Evolutionary conservation across 352 stramenopile genomes (phyloP).

Genomic region (Phytophthora lateralis): DNA sequence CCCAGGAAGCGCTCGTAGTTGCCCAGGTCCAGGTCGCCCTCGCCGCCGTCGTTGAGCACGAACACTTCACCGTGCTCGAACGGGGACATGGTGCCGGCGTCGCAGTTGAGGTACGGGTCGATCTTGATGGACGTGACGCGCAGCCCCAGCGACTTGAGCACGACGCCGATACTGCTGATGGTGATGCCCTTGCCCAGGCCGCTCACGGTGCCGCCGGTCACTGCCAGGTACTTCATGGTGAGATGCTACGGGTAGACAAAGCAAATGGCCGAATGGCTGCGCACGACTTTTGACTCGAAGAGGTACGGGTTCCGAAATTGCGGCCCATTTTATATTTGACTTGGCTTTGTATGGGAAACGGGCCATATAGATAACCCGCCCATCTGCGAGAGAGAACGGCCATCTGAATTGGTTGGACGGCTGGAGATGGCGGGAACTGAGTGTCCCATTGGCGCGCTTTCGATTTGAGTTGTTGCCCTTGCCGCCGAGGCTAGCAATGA

Average conservation of each 20-base stretch:
- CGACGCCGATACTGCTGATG: conserved; percentile 97
- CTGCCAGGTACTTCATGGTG: conserved; percentile 98
- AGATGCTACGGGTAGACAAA: conserved; percentile 3
- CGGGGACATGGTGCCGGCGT: conserved; percentile 98
- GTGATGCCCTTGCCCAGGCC: conserved; percentile 99
- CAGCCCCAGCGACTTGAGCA: conserved; percentile 96
- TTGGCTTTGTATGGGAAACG: conserved; percentile 27
- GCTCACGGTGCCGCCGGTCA: conserved; percentile 98
- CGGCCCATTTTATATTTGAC: neutral
- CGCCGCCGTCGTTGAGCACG: conserved; percentile 97
- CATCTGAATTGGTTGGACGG: conserved; percentile 30
- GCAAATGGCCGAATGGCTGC: conserved; percentile 32
- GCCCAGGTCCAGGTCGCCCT: conserved; percentile 97
- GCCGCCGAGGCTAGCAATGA: neutral
- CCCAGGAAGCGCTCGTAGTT: conserved; percentile 99
- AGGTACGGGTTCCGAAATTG: conserved; percentile 18
- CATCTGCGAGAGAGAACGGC: conserved; percentile 6
- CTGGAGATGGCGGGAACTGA: conserved; percentile 27
- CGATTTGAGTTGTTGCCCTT: conserved; percentile 10
- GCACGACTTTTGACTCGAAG: conserved; percentile 21
- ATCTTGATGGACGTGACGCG: conserved; percentile 99
- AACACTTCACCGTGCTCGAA: conserved; percentile 98
- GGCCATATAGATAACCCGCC: conserved; percentile 4
- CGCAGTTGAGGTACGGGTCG: conserved; percentile 99
- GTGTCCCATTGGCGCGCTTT: conserved; percentile 18